Evolutionary conservation across 495 filamentous ascomycete species (phyloP).

Genomic region (Immersiella caudata): DNA sequence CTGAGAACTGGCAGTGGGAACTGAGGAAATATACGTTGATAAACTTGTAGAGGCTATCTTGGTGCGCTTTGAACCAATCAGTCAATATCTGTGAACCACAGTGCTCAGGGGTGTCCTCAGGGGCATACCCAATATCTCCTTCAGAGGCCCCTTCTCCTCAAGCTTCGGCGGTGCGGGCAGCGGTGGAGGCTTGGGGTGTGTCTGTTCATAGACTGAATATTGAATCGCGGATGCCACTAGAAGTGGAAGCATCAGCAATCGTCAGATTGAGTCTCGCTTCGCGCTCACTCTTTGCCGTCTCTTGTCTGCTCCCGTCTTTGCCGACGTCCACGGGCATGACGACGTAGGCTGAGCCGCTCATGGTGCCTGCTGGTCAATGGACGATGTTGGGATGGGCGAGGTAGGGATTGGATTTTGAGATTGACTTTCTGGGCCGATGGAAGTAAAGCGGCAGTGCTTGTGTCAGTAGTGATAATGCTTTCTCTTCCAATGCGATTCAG

Average conservation of each 20-base stretch:
- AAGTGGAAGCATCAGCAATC: background rate
- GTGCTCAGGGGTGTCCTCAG: background rate
- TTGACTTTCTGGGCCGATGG: no score
- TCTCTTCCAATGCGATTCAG: no score
- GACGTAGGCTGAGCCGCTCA: constrained; percentile 6
- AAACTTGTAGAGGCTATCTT: constrained; percentile 5
- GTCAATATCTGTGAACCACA: background rate
- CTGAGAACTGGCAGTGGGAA: background rate
- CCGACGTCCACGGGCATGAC: background rate
- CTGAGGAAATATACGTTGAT: background rate
- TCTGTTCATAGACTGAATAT: background rate
- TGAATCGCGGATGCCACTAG: constrained; percentile 3
- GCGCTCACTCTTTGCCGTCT: constrained; percentile 3
- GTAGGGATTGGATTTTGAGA: no score
- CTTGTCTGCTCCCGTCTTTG: background rate
- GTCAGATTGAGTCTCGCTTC: background rate
- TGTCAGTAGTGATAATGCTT: no score
- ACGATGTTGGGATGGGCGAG: no score
- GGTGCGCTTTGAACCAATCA: background rate
- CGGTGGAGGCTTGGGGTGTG: background rate
- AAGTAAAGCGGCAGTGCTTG: no score
- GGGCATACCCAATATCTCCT: background rate
- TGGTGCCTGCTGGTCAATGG: background rate
- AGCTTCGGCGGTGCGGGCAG: background rate
- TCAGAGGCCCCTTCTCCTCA: background rate